Conservation (phyloP, 1,139 yeast species). For the Petasospora fabianii region DNA sequence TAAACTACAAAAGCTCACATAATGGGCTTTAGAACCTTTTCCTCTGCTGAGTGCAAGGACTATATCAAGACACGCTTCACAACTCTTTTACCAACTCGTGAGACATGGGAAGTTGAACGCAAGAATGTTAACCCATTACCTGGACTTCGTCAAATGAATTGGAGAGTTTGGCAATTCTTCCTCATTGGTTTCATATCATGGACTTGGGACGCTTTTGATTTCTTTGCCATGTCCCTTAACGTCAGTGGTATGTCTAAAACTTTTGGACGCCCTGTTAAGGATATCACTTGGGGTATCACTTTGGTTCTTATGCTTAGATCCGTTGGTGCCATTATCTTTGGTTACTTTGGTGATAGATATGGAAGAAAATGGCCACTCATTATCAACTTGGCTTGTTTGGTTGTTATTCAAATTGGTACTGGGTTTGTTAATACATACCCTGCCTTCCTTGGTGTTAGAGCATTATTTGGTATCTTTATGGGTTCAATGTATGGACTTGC, state of each 20-base stretch:
- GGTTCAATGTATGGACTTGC: slow-evolving; percentile 72
- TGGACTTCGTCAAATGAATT: slow-evolving; percentile 41
- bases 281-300: slow-evolving; percentile 71
- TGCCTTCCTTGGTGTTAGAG: slow-evolving; percentile 69
- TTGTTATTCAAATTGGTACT: slow-evolving; percentile 63
- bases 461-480: slow-evolving; percentile 64
- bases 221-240: slow-evolving; percentile 38
- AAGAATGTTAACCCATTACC: slow-evolving; percentile 48
- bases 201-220: slow-evolving; percentile 81
- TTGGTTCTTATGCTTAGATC: slow-evolving; percentile 75
- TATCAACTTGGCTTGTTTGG: slow-evolving; percentile 47
- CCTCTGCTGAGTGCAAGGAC: slow-evolving; percentile 3
- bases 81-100: slow-evolving; percentile 8
- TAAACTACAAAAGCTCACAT: too few species aligned
- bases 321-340: slow-evolving; percentile 73
- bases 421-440: slow-evolving; percentile 64
- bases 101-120: slow-evolving; percentile 10
- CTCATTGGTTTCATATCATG: slow-evolving; percentile 64
- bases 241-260: slow-evolving; percentile 16
- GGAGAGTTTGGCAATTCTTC: slow-evolving; percentile 60
- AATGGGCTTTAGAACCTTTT: slow-evolving; percentile 9
- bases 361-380: slow-evolving; percentile 75
- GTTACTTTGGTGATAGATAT: slow-evolving; percentile 60
- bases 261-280: slow-evolving; percentile 16
- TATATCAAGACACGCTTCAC: slow-evolving; percentile 10